Conservation (phyloP, 805 yeast genomes). For the Ogataea corticis region DNA sequence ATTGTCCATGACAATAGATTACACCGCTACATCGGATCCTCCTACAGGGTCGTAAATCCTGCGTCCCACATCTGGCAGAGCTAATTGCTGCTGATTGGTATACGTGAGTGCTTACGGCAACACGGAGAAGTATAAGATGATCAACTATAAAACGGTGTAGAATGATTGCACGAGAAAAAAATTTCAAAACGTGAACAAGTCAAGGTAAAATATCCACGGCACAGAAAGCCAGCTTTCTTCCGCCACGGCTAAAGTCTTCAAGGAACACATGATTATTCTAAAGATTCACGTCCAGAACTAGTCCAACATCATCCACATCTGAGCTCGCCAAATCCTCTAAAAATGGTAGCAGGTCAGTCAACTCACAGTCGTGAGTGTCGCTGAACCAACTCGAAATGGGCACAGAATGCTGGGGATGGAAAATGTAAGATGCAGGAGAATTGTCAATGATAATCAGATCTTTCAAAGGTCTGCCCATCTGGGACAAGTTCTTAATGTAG, state of each 20-base stretch:
- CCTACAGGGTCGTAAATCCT: too few species aligned
- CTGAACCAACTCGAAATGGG: constrained; percentile 98
- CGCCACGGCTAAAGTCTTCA: background rate
- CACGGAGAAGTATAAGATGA: constrained; percentile 1
- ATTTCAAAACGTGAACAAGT: background rate
- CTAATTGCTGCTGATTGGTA: too few species aligned
- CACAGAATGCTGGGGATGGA: constrained; percentile 97
- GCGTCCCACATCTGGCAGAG: too few species aligned
- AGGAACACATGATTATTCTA: constrained; percentile 29
- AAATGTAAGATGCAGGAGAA: constrained; percentile 96
- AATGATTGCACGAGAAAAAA: background rate
- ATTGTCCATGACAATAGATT: too few species aligned
- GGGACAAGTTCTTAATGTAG: constrained; percentile 90
- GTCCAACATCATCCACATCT: constrained; percentile 79
- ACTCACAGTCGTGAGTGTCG: constrained; percentile 95
- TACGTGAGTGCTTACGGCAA: too few species aligned
- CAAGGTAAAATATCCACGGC: background rate
- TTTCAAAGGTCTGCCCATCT: constrained; percentile 86
- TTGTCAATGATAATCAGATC: constrained; percentile 91
- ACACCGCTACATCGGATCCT: too few species aligned
- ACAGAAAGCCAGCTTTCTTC: constrained; percentile 11
- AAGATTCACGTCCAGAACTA: constrained; percentile 74
- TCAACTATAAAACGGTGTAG: background rate
- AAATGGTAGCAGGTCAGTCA: constrained; percentile 86
- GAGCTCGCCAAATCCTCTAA: constrained; percentile 76